Evolutionary conservation across 257 asterid species (phyloP).

Genomic region (Ajuga chamaepitys): DNA sequence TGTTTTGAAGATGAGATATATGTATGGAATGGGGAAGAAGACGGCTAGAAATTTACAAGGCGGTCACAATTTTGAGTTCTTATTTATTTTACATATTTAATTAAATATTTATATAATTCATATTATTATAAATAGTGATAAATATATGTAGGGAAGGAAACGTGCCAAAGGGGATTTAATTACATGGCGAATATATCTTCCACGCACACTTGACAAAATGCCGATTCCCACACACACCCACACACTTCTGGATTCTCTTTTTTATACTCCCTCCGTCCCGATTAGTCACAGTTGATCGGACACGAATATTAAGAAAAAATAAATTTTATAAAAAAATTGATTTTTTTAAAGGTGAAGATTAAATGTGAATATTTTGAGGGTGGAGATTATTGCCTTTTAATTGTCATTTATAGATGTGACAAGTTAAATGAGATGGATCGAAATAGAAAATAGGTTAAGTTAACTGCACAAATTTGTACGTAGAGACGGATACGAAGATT

Average conservation of each 20-base stretch:
- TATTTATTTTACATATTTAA: not conserved
- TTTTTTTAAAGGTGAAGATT: too few species aligned
- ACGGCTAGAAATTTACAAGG: conserved; percentile 27
- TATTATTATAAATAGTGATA: not conserved
- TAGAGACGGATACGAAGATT: too few species aligned
- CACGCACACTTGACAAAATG: conserved; percentile 12
- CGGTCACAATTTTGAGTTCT: conserved; percentile 19
- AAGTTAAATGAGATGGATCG: too few species aligned
- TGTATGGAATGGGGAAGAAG: not conserved
- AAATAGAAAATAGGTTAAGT: too few species aligned
- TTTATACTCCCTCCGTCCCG: conserved; percentile 1
- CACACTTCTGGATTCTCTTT: conserved; percentile 11
- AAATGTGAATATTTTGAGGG: too few species aligned
- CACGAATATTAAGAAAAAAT: not conserved
- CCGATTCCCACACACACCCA: not conserved
- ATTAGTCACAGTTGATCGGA: too few species aligned
- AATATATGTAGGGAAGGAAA: conserved; percentile 24
- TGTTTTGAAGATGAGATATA: not conserved
- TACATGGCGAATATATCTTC: conserved; percentile 23
- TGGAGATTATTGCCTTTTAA: too few species aligned
- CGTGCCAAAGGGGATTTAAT: conserved; percentile 26
- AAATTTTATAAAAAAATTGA: too few species aligned
- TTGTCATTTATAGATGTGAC: too few species aligned
- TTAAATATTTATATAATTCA: not conserved
- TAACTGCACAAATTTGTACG: too few species aligned